Evolutionary conservation across 768 basidiomycete genomes (phyloP).

Genomic region (Boletus reticuloceps): DNA sequence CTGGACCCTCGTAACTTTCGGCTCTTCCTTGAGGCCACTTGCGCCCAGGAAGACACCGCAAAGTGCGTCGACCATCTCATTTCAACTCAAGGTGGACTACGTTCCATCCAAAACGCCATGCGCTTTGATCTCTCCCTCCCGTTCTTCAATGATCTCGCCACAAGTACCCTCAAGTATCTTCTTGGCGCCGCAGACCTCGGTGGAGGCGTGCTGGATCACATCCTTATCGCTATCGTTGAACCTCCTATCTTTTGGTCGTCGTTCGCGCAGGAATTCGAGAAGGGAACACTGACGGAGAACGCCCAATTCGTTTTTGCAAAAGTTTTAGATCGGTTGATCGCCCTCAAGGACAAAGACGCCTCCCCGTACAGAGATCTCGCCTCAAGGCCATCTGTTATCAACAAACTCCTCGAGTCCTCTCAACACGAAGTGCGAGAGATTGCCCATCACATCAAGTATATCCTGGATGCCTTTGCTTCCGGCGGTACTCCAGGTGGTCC

Average conservation of each 20-base stretch:
- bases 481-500: constrained; percentile 17
- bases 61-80: constrained; percentile 39
- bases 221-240: constrained; percentile 45
- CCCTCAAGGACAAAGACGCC: constrained; percentile 34
- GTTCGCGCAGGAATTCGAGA: constrained; percentile 35
- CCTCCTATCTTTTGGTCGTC: constrained; percentile 52
- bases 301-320: constrained; percentile 45
- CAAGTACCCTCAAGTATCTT: constrained; percentile 39
- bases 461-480: constrained; percentile 30
- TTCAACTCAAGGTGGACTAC: constrained; percentile 34
- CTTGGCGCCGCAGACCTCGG: constrained; percentile 38
- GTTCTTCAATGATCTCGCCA: constrained; percentile 45
- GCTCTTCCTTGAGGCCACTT: constrained; percentile 49
- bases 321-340: constrained; percentile 47
- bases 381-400: constrained; percentile 28
- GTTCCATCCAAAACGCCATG: constrained; percentile 42
- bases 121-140: constrained; percentile 35
- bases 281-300: constrained; percentile 28
- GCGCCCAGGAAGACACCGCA: constrained; percentile 37
- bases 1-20: constrained; percentile 22
- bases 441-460: constrained; percentile 43
- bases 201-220: constrained; percentile 41
- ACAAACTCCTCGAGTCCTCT: constrained; percentile 24
- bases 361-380: constrained; percentile 40
- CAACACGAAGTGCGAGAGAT: constrained; percentile 27